phyloP scores from a whole-genome alignment of 2,329 filamentous ascomycete species.

The Colletotrichum simmondsii region DNA sequence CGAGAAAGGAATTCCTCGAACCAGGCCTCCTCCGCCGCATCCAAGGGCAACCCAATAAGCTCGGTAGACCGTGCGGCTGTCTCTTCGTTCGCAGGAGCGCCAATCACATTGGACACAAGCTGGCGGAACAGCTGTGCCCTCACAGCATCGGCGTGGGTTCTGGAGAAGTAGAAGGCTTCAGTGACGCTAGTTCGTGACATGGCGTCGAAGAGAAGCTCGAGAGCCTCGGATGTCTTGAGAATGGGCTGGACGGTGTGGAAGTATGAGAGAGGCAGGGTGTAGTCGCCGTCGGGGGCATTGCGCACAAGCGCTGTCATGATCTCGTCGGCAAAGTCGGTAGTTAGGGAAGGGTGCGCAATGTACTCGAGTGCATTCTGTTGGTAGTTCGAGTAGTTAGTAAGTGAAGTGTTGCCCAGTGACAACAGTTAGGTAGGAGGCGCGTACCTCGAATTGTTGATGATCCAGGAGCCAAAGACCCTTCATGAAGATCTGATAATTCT shows the following conservation, averaged over 20 bases:
- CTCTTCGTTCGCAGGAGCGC: conserved; percentile 48
- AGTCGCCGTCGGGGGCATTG: conserved; percentile 68
- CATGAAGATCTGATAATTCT: conserved; percentile 83
- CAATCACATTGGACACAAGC: conserved; percentile 70
- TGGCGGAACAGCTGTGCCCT: conserved; percentile 75
- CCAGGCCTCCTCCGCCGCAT: conserved; percentile 76
- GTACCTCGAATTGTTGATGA: conserved; percentile 72
- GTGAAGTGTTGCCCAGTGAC: too few relatives aligned
- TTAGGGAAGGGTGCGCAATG: conserved; percentile 82
- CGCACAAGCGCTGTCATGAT: conserved; percentile 78
- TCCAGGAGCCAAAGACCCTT: conserved; percentile 87
- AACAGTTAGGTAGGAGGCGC: conserved; percentile 9
- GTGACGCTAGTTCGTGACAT: conserved; percentile 74
- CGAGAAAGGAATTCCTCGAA: conserved; percentile 75
- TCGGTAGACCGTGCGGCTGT: conserved; percentile 71
- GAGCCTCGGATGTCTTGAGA: conserved; percentile 70
- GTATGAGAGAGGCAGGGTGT: conserved; percentile 78
- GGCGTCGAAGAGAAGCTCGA: conserved; percentile 76
- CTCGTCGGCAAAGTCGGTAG: conserved; percentile 85
- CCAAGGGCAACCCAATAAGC: conserved; percentile 79
- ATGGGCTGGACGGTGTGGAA: conserved; percentile 81
- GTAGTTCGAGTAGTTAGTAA: not conserved
- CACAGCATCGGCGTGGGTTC: conserved; percentile 69
- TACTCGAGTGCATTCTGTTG: conserved; percentile 74
- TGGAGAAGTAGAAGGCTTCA: conserved; percentile 80